These are phyloP conservation scores for Serendipita sp. DNA, from an alignment of 768 basidiomycete genomes.

Conservation along the genomic window DNA sequence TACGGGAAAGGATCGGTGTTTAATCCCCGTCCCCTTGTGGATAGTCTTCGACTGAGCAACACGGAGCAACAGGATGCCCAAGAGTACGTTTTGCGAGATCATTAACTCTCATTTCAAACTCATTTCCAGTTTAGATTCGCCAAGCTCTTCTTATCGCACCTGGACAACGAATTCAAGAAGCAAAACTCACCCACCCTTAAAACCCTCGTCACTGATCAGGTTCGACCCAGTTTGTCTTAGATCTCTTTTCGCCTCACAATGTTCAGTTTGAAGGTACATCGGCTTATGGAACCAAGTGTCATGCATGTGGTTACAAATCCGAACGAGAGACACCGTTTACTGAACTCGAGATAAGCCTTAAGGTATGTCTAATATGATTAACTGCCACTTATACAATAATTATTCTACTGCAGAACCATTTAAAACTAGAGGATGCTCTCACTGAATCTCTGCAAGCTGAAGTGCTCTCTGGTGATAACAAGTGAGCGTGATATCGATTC, in stretches of 20 bases:
- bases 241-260: not conserved
- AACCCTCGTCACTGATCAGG: not conserved
- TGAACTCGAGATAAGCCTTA: slow-evolving; percentile 76
- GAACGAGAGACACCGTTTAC: slow-evolving; percentile 58
- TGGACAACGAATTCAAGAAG: slow-evolving; percentile 76
- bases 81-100: slow-evolving; percentile 39
- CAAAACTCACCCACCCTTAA: slow-evolving; percentile 42
- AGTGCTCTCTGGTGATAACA: slow-evolving; percentile 62
- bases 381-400: not conserved
- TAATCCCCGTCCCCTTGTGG: slow-evolving; percentile 71
- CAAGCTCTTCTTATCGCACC: slow-evolving; percentile 81
- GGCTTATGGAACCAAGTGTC: slow-evolving; percentile 66
- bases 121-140: slow-evolving; percentile 48
- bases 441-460: slow-evolving; percentile 51
- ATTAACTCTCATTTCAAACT: not conserved
- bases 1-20: slow-evolving; percentile 50
- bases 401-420: slow-evolving; percentile 25
- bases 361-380: slow-evolving; percentile 27
- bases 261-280: slow-evolving; percentile 73
- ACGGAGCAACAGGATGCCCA: slow-evolving; percentile 94
- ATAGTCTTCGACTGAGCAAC: slow-evolving; percentile 63
- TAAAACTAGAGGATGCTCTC: slow-evolving; percentile 50
- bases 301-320: slow-evolving; percentile 48
- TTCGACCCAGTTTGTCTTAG: not conserved
- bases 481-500: slow-evolving; percentile 24